Evolutionary conservation across 345 rosid species (phyloP).

Genomic region (Acer yangbiense): DNA sequence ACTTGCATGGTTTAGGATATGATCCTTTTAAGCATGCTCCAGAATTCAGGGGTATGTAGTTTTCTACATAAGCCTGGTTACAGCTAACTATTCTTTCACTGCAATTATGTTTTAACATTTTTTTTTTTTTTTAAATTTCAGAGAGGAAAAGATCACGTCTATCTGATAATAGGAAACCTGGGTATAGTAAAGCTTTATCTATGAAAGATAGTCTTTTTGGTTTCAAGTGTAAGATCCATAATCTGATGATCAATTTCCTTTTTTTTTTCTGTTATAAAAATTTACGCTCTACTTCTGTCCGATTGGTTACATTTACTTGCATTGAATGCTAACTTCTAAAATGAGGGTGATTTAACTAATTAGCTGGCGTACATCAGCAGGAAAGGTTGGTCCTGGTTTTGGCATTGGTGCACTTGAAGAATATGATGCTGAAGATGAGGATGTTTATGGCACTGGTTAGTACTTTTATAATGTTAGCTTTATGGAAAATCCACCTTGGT

Average conservation of each 20-base stretch:
- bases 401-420: conserved; percentile 99
- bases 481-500: conserved; percentile 3
- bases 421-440: conserved; percentile 96
- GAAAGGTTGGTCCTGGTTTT: conserved; percentile 91
- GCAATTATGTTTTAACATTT: conserved; percentile 16
- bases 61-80: conserved; percentile 24
- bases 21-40: conserved; percentile 98
- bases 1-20: conserved; percentile 83
- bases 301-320: conserved; percentile 22
- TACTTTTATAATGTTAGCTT: conserved; percentile 7
- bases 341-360: conserved; percentile 37
- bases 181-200: conserved; percentile 50
- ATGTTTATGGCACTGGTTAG: conserved; percentile 74
- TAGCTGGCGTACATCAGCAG: conserved; percentile 62
- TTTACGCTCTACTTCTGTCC: conserved; percentile 13
- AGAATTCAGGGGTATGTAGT: conserved; percentile 80
- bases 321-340: conserved; percentile 11
- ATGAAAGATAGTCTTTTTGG: conserved; percentile 74
- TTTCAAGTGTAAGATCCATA: conserved; percentile 65
- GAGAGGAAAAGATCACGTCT: conserved; percentile 70
- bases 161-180: conserved; percentile 50
- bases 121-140: conserved; percentile 31
- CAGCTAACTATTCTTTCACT: conserved; percentile 9
- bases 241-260: conserved; percentile 16
- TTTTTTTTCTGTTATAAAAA: conserved; percentile 7